These are phyloP conservation scores for Neoascochyta sp. DNA, from an alignment of 2,329 filamentous ascomycete species.

Conservation along the genomic window DNA sequence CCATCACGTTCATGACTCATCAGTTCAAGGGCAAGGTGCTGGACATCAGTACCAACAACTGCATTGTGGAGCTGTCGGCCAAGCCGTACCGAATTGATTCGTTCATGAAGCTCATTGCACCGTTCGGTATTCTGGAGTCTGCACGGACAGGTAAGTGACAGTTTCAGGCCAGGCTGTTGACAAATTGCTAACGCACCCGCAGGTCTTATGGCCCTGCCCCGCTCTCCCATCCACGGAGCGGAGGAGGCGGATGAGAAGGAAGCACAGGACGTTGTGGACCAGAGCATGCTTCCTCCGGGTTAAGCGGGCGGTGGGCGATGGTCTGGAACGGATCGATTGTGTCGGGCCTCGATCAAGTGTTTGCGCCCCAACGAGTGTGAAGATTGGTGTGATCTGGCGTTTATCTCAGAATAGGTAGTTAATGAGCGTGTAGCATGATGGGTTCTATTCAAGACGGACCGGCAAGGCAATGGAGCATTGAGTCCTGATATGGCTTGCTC, in stretches of 20 bases:
- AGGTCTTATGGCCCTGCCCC: constrained; percentile 90
- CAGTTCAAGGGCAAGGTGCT: constrained; percentile 97
- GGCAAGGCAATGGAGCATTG: no score
- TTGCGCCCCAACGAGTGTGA: no score
- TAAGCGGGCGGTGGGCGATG: no score
- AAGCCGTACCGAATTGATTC: constrained; percentile 93
- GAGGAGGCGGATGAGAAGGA: constrained; percentile 77
- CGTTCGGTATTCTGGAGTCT: constrained; percentile 95
- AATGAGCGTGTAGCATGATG: no score
- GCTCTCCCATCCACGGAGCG: constrained; percentile 77
- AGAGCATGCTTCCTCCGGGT: constrained; percentile 87
- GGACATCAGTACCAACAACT: constrained; percentile 97
- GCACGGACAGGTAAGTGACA: constrained; percentile 69
- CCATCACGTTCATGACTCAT: constrained; percentile 93
- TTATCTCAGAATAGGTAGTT: no score
- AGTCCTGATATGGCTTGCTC: no score
- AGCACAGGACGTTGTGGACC: constrained; percentile 90
- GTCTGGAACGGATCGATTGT: no score
- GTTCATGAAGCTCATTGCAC: constrained; percentile 91
- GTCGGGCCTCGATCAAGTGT: no score
- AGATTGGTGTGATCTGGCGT: no score
- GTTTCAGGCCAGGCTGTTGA: constrained; percentile 4
- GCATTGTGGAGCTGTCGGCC: constrained; percentile 93
- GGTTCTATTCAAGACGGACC: no score
- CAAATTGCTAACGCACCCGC: constrained; percentile 10